Conservation (phyloP, 2,329 filamentous ascomycete genomes). For the Ophiostoma perfectum region DNA sequence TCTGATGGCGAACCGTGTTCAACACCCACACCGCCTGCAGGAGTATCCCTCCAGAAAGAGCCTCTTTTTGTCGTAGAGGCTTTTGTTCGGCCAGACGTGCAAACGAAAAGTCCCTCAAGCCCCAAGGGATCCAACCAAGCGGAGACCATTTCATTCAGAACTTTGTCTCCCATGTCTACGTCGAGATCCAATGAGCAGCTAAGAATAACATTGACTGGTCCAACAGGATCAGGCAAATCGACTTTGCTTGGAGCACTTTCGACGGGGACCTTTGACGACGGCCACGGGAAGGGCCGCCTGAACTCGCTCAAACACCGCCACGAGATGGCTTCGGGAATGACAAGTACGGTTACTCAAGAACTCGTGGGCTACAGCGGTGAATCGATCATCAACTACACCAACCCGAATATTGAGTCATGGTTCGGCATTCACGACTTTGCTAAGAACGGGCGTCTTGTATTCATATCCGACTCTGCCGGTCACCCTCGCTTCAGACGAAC, state of each 20-base stretch:
- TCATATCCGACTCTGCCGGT: slow-evolving; percentile 87
- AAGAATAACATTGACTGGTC: slow-evolving; percentile 79
- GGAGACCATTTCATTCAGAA: neutral
- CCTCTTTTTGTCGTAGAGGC: slow-evolving; percentile 82
- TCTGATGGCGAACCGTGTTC: neutral
- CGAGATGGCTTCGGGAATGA: slow-evolving; percentile 85
- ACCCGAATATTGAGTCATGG: slow-evolving; percentile 85
- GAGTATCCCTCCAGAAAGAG: neutral
- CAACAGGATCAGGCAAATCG: slow-evolving; percentile 88
- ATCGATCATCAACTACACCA: slow-evolving; percentile 73
- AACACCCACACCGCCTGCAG: neutral
- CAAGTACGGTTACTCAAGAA: slow-evolving; percentile 91
- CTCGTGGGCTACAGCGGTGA: slow-evolving; percentile 71
- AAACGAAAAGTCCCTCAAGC: neutral
- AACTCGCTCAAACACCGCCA: slow-evolving; percentile 88
- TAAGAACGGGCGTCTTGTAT: slow-evolving; percentile 69
- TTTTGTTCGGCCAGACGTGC: slow-evolving; percentile 64
- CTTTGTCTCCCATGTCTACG: neutral
- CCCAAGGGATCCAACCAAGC: neutral
- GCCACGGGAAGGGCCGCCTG: slow-evolving; percentile 80
- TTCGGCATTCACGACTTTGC: slow-evolving; percentile 83
- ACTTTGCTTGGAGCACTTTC: slow-evolving; percentile 83
- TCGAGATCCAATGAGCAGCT: slow-evolving; percentile 56
- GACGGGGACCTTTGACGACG: slow-evolving; percentile 84
- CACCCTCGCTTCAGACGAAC: slow-evolving; percentile 86